Evolutionary conservation across 805 yeast genomes (phyloP).

Genomic region (Kodamaea laetipori): DNA sequence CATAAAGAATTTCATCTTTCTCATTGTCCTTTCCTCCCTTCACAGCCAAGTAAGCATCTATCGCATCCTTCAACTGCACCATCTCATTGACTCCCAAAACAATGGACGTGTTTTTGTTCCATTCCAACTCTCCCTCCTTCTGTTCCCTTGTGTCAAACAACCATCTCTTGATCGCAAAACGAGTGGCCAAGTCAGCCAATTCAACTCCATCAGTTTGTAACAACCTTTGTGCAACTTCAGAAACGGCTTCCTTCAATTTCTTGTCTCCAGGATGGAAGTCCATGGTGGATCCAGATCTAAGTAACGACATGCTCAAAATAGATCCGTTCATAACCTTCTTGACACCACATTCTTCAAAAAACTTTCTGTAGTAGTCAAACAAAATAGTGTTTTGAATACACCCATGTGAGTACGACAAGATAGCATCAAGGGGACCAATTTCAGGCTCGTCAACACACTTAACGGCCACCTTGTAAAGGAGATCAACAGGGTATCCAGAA

Average conservation of each 20-base stretch:
- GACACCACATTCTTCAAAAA: constrained; percentile 56
- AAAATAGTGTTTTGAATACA: constrained; percentile 74
- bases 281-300: constrained; percentile 67
- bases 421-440: constrained; percentile 69
- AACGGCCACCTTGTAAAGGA: constrained; percentile 55
- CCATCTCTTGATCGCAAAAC: constrained; percentile 73
- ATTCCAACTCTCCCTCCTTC: constrained; percentile 16
- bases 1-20: constrained; percentile 48
- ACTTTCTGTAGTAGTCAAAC: constrained; percentile 47
- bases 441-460: constrained; percentile 34
- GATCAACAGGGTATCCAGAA: constrained; percentile 84
- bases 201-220: constrained; percentile 48
- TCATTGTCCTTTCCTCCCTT: constrained; percentile 29
- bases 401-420: constrained; percentile 78
- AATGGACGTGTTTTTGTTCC: constrained; percentile 49
- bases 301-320: constrained; percentile 83
- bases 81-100: constrained; percentile 77
- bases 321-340: constrained; percentile 74
- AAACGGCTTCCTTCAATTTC: constrained; percentile 56
- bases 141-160: constrained; percentile 28
- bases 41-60: constrained; percentile 56
- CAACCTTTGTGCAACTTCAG: constrained; percentile 44
- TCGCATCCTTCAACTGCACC: constrained; percentile 64
- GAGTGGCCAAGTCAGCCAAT: constrained; percentile 77
- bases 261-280: constrained; percentile 78